Evolutionary conservation across 2,329 filamentous ascomycete genomes (phyloP), one percentile per base, ranked within the genome.

Genomic region (Purpureocillium takamizusanense): DNA sequence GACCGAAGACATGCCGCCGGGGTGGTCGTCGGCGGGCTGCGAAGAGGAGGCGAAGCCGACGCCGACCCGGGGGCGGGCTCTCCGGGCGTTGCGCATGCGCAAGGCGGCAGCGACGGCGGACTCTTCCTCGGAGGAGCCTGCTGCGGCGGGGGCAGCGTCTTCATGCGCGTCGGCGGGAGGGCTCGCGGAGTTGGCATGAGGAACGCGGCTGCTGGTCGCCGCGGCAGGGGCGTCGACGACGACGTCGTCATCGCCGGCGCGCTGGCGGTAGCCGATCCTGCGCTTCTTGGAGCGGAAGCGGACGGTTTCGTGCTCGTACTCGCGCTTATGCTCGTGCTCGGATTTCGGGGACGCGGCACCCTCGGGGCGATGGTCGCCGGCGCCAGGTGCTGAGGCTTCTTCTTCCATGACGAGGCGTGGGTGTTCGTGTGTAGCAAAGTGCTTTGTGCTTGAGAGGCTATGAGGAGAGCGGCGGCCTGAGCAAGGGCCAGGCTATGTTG

Each of bases 271-370:
- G 15, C 31, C 31, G 5, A 64, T 60, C 52, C 79, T 80, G 53
- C 75, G 67, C 59, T 78, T 81, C 56, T 78, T 81, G 23, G 61
- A 63, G 30, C 76, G 74, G 47, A 81, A 81, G 25, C 72, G 57
- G 27, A 76, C 56, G 11, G 60, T 56, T 33, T 51, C 42, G 14
- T 59, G 52, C 32, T 46, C 42, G 35, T 42, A 21, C 17, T 45
- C 38, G 15, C 48, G 28, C 17, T 30, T 14, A 14, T 27, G 16
- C 3, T 34, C 32, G 8, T 6, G 32, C 7, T 17, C 4, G 8
- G 35, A 12, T 30, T 13, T 50, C 46, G 21, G 10, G 6, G 21
- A 6, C 21, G 21, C 21, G 21, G 21, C 21, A 10, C 6, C 21
- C 21, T 5, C 21, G 21, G 21, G 5, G 21, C 21, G n/a, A n/a